These are phyloP conservation scores for Aspergillus viridinutans DNA, from an alignment of 2,329 filamentous ascomycete species.

Conservation along the genomic window DNA sequence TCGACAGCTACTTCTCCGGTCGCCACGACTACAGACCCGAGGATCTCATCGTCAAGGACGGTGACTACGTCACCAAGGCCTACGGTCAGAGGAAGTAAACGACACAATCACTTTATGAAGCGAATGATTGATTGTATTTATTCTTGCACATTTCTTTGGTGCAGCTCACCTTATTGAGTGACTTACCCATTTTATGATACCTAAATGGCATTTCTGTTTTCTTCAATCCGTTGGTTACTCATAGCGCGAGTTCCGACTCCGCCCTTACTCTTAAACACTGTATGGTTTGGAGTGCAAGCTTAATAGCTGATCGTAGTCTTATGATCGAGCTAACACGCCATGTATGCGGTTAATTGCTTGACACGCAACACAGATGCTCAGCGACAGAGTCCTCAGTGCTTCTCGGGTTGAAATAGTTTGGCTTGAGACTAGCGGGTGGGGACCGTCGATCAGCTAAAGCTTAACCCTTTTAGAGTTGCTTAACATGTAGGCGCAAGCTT, in stretches of 20 bases:
- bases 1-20: slow-evolving; percentile 85
- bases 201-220: neutral
- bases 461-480: neutral
- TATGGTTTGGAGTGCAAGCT: slow-evolving; percentile 2
- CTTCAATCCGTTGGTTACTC: neutral
- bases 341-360: neutral
- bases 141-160: slow-evolving; percentile 9
- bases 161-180: neutral
- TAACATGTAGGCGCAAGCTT: neutral
- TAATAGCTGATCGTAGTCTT: neutral
- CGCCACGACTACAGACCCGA: slow-evolving; percentile 81
- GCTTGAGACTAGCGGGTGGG: neutral
- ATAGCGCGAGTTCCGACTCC: too few relatives aligned
- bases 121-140: slow-evolving; percentile 8
- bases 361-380: neutral
- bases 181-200: neutral
- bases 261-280: too few relatives aligned
- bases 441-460: slow-evolving; percentile 2
- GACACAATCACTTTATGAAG: slow-evolving; percentile 6
- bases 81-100: slow-evolving; percentile 66
- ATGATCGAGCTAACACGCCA: neutral
- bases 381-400: neutral
- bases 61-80: slow-evolving; percentile 92
- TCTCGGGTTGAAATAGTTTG: neutral
- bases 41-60: slow-evolving; percentile 85